Conservation (phyloP, 768 basidiomycete genomes). For the Pleurotus eryngii region DNA sequence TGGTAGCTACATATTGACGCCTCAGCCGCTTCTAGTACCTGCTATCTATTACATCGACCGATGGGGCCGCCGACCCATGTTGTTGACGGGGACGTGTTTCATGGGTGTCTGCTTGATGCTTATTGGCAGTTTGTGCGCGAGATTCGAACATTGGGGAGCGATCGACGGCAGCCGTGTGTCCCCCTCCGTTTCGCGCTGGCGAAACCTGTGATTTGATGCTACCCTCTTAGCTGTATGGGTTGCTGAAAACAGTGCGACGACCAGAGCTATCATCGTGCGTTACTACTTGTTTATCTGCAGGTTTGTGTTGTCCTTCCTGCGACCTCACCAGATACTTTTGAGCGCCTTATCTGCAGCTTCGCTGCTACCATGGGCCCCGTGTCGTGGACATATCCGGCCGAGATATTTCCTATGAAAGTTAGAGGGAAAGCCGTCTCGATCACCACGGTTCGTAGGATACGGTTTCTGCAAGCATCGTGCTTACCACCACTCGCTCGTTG, state of each 20-base stretch:
- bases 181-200: not conserved
- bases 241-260: constrained; percentile 48
- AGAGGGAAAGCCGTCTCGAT: constrained; percentile 37
- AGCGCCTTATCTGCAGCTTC: too few species aligned
- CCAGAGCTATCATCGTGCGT: constrained; percentile 72
- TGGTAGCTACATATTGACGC: constrained; percentile 40
- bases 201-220: too few species aligned
- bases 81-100: constrained; percentile 57
- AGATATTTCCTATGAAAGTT: constrained; percentile 35
- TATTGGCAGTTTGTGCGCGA: constrained; percentile 71
- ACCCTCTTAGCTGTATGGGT: constrained; percentile 38
- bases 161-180: constrained; percentile 32
- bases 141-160: constrained; percentile 60
- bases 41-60: constrained; percentile 66
- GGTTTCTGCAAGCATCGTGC: constrained; percentile 14
- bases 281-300: constrained; percentile 74
- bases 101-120: constrained; percentile 80
- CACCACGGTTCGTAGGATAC: constrained; percentile 21
- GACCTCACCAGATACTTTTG: constrained; percentile 50
- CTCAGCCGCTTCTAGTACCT: constrained; percentile 37
- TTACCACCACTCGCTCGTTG: constrained; percentile 54
- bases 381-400: constrained; percentile 74
- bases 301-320: constrained; percentile 11
- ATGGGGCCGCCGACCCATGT: constrained; percentile 78
- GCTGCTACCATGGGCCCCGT: too few species aligned